Evolutionary conservation across 148 eudicot species (phyloP).

Genomic region (Fallopia convolvulus): DNA sequence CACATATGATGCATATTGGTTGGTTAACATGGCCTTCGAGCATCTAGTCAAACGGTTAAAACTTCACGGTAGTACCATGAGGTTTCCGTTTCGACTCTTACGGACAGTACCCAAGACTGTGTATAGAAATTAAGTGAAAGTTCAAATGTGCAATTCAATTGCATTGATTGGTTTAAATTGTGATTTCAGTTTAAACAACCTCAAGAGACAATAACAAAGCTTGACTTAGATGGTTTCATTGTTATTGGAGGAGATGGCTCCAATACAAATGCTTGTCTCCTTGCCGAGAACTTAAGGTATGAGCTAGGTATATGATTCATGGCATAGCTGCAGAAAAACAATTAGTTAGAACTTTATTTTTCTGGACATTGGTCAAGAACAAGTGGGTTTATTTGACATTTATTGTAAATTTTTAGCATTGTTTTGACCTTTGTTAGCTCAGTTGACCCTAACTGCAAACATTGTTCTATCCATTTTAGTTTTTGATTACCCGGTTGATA

Average conservation of each 20-base stretch:
- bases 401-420: not conserved
- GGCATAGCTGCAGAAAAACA: not conserved
- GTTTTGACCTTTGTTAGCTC: too few relatives aligned
- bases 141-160: not conserved
- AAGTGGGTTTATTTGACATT: not conserved
- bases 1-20: not conserved
- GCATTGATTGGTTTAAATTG: slow-evolving; percentile 12
- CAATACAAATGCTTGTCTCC: slow-evolving; percentile 96
- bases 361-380: not conserved
- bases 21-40: not conserved
- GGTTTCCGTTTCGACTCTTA: too few relatives aligned
- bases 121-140: not conserved
- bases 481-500: too few relatives aligned
- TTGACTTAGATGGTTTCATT: slow-evolving; percentile 95
- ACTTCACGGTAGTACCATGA: too few relatives aligned
- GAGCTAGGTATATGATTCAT: not conserved
- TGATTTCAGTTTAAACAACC: slow-evolving; percentile 90
- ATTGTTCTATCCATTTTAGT: too few relatives aligned
- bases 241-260: slow-evolving; percentile 99
- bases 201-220: slow-evolving; percentile 74
- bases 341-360: not conserved
- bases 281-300: slow-evolving; percentile 94
- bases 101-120: too few relatives aligned
- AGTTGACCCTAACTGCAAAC: too few relatives aligned
- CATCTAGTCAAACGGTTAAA: too few relatives aligned